Evolutionary conservation across 1,139 yeast species (phyloP).

Genomic region (Suhomyces yuchorum): DNA sequence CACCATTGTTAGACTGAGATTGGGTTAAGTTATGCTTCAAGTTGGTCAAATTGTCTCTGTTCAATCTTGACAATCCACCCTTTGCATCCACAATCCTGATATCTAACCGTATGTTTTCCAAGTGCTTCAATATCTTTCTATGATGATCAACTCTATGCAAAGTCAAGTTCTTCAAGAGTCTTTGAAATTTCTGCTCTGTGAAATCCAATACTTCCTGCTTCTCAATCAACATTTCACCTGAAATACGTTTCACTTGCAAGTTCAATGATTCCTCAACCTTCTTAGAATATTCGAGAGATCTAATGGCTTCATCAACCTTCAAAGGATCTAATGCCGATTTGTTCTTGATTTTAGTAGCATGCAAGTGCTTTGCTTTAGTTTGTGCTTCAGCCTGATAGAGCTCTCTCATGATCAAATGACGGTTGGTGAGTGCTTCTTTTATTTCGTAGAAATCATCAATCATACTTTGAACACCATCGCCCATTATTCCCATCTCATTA

Average conservation of each 20-base stretch:
- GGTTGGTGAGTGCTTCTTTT: constrained; percentile 88
- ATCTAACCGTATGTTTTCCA: constrained; percentile 75
- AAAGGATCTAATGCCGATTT: constrained; percentile 80
- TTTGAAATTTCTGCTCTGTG: constrained; percentile 57
- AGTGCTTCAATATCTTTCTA: constrained; percentile 71
- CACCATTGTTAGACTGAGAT: constrained; percentile 58
- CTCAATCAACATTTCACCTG: constrained; percentile 83
- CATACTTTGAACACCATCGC: constrained; percentile 70
- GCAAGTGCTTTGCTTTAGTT: constrained; percentile 68
- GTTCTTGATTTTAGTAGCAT: constrained; percentile 73
- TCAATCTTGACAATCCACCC: constrained; percentile 83
- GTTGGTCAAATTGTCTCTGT: constrained; percentile 63
- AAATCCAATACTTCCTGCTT: constrained; percentile 56
- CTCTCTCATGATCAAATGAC: constrained; percentile 92
- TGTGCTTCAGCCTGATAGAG: constrained; percentile 74
- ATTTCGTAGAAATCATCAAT: constrained; percentile 80
- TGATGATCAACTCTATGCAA: constrained; percentile 82
- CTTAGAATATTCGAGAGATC: constrained; percentile 78
- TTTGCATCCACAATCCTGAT: constrained; percentile 74
- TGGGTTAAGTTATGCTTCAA: constrained; percentile 47
- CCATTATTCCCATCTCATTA: constrained; percentile 71
- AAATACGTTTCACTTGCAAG: constrained; percentile 75
- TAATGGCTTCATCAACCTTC: constrained; percentile 87
- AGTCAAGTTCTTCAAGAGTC: constrained; percentile 60
- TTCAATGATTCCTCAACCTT: constrained; percentile 73